Base-by-base conservation (phyloP, 148 eudicot species). In the Pouteria glomerata region DNA sequence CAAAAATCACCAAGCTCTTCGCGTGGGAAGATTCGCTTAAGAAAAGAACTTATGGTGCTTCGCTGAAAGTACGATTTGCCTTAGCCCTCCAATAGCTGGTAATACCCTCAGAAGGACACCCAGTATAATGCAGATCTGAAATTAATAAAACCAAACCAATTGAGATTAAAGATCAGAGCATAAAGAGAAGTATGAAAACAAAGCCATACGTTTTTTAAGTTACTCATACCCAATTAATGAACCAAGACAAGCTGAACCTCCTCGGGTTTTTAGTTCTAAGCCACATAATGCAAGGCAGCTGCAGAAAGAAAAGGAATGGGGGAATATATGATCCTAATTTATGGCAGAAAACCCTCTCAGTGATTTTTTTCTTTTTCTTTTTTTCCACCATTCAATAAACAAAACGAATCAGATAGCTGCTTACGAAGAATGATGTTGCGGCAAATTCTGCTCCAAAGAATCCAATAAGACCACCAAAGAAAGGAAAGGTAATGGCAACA, bases 281-380 rank as follows among this genome's bases (percentile, higher is more conserved):
- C 85, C 85, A 82, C 63, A 82, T 82, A 33, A 82, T 63, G 68
- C 85, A 82, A 19, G 85, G 85, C 57, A 82, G 66, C 85, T 82
- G 74, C 56, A 67, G 11, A 24, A 41, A 50, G 56, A 37, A 10
- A 7, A 29, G 35, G 12, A 7, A 31, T 11, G 57, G 24, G 33
- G 35, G 33, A 42, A 41, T n/a, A 47, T 33, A n/a, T n/a, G n/a
- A n/a, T n/a, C n/a, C n/a, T n/a, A n/a, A n/a, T n/a, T n/a, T n/a
- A n/a, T n/a, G n/a, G n/a, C 2, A 14, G 26, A 2, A 8, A 27
- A 73, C n/a, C 19, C n/a, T n/a, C n/a, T n/a, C n/a, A n/a, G n/a
- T n/a, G n/a, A n/a, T n/a, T n/a, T n/a, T n/a, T n/a, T n/a, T n/a
- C n/a, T n/a, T 37, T 63, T 3, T 18, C 16, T 8, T 4, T 0